Conservation (phyloP, 768 basidiomycete species). For the Podaxis sp. region DNA sequence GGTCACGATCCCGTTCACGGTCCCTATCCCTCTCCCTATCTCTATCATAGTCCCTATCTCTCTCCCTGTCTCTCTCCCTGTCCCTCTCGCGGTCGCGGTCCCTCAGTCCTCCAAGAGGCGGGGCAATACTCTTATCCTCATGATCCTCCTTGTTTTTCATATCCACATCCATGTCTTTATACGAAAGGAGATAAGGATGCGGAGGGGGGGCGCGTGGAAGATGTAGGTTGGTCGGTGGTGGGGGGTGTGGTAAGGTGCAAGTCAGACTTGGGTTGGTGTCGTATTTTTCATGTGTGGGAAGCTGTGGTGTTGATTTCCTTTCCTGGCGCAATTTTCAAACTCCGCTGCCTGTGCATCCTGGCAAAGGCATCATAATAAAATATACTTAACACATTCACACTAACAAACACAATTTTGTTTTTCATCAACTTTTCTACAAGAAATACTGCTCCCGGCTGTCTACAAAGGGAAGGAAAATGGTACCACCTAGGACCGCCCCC, state of each 20-base stretch:
- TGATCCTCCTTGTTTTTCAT: constrained; percentile 76
- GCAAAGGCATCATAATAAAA: too few relatives aligned
- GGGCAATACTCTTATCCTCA: constrained; percentile 53
- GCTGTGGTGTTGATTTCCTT: neutral
- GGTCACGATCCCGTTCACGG: constrained; percentile 28
- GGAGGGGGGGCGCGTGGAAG: neutral
- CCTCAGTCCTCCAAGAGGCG: constrained; percentile 30
- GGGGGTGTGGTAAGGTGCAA: neutral
- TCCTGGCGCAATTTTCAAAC: neutral
- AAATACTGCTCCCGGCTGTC: neutral
- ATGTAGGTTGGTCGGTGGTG: neutral
- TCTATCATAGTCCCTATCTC: constrained; percentile 37
- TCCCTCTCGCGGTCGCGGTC: constrained; percentile 31
- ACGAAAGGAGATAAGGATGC: neutral
- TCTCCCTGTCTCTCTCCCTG: constrained; percentile 36
- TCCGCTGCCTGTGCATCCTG: neutral
- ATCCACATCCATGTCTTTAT: constrained; percentile 65
- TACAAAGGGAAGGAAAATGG: neutral
- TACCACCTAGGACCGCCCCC: neutral
- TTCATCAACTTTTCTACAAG: neutral
- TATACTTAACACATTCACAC: neutral
- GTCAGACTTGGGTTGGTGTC: neutral
- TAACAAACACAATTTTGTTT: neutral
- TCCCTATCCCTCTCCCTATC: constrained; percentile 34
- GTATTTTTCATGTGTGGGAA: neutral